Evolutionary conservation across 805 yeast genomes (phyloP), one percentile per base, ranked within the genome.

Genomic region (Torulaspora franciscae): DNA sequence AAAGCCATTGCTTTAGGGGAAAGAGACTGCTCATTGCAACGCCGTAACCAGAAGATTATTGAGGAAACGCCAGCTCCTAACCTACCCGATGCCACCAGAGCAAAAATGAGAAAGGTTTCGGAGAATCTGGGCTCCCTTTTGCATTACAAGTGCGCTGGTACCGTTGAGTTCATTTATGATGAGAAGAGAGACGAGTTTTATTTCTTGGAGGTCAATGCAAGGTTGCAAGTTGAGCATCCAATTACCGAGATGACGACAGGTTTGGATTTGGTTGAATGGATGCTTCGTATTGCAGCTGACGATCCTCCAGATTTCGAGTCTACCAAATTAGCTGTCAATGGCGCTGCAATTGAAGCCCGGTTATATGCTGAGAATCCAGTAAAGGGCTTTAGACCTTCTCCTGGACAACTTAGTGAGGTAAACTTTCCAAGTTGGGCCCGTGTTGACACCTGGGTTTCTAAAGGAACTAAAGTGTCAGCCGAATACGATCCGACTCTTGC

Each of bases 61-160:
- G 99, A 91, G 69, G 99, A 93, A 67, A 91, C 98, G 1, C 99
- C 99, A 3, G 97, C 98, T 45, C 98, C 98, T 36, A 83, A 85
- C 59, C 76, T 91, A 54, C 95, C 96, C 4, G 89, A 80, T 45
- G 64, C 75, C 4, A 89, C 96, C 2, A 77, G 96, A 58, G 66
- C 66, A 35, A 75, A 72, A 42, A 81, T 91, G 84, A 80, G 90
- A 67, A 71, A 72, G 42, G 91, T 96, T 34, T 87, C 96, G 34
- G 95, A 86, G 65, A 82, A 80, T 43, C 72, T 91, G 50, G 96
- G 83, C 37, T 69, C 89, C 2, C 70, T 83, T 22, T 80, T 93
- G 83, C 82, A 86, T 57, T 91, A 93, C 71, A 89, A 87, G 68
- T 81, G 96, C 69, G 99, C 98, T 32, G 99, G 98, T 66, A 91